A percentile compares a stretch with the other conserved stretches of the same genome.
Conservation (phyloP, 1,284 basidiomycete genomes). For the Naganishia liquefaciens region DNA sequence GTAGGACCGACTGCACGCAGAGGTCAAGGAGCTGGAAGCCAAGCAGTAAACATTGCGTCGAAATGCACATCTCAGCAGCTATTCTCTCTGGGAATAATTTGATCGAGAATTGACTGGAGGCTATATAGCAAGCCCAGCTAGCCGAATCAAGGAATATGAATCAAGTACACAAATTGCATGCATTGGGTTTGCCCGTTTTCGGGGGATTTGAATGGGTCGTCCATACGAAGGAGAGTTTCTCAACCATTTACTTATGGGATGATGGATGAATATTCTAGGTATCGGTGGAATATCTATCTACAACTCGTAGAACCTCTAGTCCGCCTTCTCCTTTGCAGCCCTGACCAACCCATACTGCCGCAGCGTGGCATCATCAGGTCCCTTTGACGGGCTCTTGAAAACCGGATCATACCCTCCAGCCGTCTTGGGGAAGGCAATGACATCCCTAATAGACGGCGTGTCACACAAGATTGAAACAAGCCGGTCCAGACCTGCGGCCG, state of each 20-base stretch:
- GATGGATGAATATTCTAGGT: no score
- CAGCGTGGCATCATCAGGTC: conserved; percentile 60
- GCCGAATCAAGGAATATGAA: conserved; percentile 6
- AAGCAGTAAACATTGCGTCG: conserved; percentile 6
- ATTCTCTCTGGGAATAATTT: no score
- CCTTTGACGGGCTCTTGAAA: conserved; percentile 78
- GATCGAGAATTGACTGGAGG: neutral
- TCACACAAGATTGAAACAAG: conserved; percentile 86
- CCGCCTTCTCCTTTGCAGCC: neutral
- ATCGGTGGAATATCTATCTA: no score
- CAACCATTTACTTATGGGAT: no score
- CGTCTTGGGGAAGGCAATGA: conserved; percentile 95
- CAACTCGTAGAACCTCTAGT: neutral
- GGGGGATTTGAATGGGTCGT: neutral
- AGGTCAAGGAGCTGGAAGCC: conserved; percentile 31
- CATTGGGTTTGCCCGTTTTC: neutral
- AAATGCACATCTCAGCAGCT: neutral
- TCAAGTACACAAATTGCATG: neutral
- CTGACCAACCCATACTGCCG: conserved; percentile 48
- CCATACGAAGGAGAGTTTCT: neutral
- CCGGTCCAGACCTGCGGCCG: conserved; percentile 77
- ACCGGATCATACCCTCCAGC: conserved; percentile 75
- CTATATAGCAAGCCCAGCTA: neutral
- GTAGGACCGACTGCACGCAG: conserved; percentile 23
- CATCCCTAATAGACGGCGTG: conserved; percentile 81